Conservation (phyloP, 2,329 filamentous ascomycete genomes). For the Hymenoscyphus fraxineus region DNA sequence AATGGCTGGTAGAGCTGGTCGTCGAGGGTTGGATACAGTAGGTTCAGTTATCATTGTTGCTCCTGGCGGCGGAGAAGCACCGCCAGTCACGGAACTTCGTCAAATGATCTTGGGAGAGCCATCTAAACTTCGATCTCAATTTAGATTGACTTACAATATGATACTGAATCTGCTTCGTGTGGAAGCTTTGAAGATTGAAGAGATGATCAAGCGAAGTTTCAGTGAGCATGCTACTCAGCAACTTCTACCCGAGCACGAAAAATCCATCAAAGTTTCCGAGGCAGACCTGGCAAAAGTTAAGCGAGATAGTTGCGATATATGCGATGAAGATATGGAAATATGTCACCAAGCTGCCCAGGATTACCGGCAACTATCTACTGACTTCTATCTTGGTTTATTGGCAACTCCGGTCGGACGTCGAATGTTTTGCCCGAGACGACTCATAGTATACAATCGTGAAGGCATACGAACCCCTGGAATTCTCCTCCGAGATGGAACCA, state of each 20-base stretch:
- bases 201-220: slow-evolving; percentile 99
- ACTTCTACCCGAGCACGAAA: slow-evolving; percentile 89
- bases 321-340: slow-evolving; percentile 72
- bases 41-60: slow-evolving; percentile 93
- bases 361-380: slow-evolving; percentile 72
- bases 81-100: slow-evolving; percentile 74
- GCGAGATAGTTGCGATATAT: slow-evolving; percentile 76
- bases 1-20: slow-evolving; percentile 93
- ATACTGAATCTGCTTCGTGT: slow-evolving; percentile 93
- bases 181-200: slow-evolving; percentile 95
- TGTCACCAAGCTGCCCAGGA: slow-evolving; percentile 81
- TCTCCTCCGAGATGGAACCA: slow-evolving; percentile 71
- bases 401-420: slow-evolving; percentile 78
- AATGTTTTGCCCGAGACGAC: slow-evolving; percentile 69
- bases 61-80: slow-evolving; percentile 76
- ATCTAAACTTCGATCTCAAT: slow-evolving; percentile 92
- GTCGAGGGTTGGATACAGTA: slow-evolving; percentile 86
- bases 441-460: slow-evolving; percentile 83
- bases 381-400: slow-evolving; percentile 73
- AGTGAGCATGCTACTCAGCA: slow-evolving; percentile 97
- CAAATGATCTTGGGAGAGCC: slow-evolving; percentile 96
- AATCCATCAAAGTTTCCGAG: slow-evolving; percentile 87
- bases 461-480: slow-evolving; percentile 80
- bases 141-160: slow-evolving; percentile 98
- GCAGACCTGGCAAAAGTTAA: slow-evolving; percentile 88